Percentiles rank a stretch among this genome's conserved stretches.
Conservation (phyloP, 1,139 yeast species). For the Yamadazyma sp. region DNA sequence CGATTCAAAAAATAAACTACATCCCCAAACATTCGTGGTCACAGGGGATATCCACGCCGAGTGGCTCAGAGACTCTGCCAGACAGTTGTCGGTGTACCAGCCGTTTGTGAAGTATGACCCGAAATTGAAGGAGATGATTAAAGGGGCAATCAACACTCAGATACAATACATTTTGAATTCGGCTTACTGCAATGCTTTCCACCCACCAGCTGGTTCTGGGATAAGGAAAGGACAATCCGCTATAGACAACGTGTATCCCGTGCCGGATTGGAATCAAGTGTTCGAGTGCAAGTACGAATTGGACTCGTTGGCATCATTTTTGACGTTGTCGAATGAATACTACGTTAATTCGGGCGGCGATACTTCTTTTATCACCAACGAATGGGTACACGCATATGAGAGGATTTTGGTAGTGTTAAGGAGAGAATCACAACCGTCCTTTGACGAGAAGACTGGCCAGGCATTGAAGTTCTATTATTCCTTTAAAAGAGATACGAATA, state of each 20-base stretch:
- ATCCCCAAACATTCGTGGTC: constrained; percentile 58
- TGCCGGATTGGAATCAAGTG: constrained; percentile 67
- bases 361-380: constrained; percentile 52
- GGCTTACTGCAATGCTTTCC: constrained; percentile 91
- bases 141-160: constrained; percentile 83
- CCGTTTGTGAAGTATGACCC: constrained; percentile 55
- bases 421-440: constrained; percentile 67
- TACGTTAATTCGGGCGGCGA: constrained; percentile 52
- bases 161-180: constrained; percentile 57
- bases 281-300: constrained; percentile 91
- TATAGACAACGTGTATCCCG: constrained; percentile 65
- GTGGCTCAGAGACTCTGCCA: constrained; percentile 83
- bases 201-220: constrained; percentile 70
- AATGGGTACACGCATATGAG: constrained; percentile 64
- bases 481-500: constrained; percentile 70
- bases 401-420: constrained; percentile 52
- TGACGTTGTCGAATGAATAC: constrained; percentile 74
- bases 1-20: constrained; percentile 10
- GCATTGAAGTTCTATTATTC: constrained; percentile 54
- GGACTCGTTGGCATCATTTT: constrained; percentile 81
- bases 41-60: constrained; percentile 93
- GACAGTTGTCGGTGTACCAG: constrained; percentile 79
- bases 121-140: constrained; percentile 50
- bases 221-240: constrained; percentile 55
- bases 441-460: constrained; percentile 54